Evolutionary conservation across 345 rosid genomes (phyloP).

Genomic region (Arabis alpina): DNA sequence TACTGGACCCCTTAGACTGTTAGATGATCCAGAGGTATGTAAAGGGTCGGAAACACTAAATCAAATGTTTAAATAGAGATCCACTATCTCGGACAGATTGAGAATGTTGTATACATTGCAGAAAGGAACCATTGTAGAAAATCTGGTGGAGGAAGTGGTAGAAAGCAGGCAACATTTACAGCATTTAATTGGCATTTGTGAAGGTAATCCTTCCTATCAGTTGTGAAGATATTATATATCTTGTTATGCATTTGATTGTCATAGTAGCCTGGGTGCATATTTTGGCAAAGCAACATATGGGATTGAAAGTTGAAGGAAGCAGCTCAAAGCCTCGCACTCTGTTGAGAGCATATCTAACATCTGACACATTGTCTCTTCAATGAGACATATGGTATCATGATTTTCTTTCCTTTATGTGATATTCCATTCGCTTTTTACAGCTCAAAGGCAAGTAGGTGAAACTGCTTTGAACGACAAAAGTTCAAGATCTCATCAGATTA

Average conservation of each 20-base stretch:
- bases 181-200: slow-evolving; percentile 83
- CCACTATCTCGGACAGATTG: slow-evolving; percentile 17
- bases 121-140: slow-evolving; percentile 92
- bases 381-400: slow-evolving; percentile 23
- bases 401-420: slow-evolving; percentile 15
- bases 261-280: slow-evolving; percentile 5
- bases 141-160: slow-evolving; percentile 80
- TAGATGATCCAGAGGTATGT: slow-evolving; percentile 96
- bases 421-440: slow-evolving; percentile 51
- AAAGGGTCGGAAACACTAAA: slow-evolving; percentile 24
- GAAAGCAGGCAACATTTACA: slow-evolving; percentile 73
- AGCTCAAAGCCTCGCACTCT: slow-evolving; percentile 6
- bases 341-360: slow-evolving; percentile 2
- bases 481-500: slow-evolving; percentile 97
- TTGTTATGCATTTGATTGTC: slow-evolving; percentile 7
- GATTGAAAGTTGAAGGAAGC: slow-evolving; percentile 10
- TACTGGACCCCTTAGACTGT: slow-evolving; percentile 82
- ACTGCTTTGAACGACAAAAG: slow-evolving; percentile 90
- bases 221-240: background rate
- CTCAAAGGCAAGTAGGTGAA: slow-evolving; percentile 96
- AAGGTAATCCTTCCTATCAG: slow-evolving; percentile 55
- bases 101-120: slow-evolving; percentile 43
- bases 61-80: slow-evolving; percentile 8
- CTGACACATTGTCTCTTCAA: slow-evolving; percentile 13
- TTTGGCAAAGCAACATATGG: slow-evolving; percentile 12